Conservation (phyloP, 1,284 basidiomycete species). For the Amylostereum areolatum region DNA sequence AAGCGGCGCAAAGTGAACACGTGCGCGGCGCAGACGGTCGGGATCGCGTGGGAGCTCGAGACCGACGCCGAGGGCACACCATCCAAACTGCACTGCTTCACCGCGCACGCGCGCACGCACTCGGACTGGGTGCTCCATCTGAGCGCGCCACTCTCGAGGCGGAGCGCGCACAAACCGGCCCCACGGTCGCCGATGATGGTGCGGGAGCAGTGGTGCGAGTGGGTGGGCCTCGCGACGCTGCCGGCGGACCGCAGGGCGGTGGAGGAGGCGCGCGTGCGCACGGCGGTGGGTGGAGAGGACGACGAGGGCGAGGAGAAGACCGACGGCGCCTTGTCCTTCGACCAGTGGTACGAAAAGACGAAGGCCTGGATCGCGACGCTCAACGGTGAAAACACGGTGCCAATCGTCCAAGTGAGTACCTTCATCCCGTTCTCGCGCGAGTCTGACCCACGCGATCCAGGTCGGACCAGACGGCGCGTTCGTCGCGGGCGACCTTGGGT, state of each 20-base stretch:
- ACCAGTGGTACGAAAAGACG: neutral
- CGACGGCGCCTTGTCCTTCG: neutral
- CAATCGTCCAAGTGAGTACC: constrained; percentile 1
- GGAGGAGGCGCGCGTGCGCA: too few relatives aligned
- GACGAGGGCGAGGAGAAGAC: neutral
- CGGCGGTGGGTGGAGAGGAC: too few relatives aligned
- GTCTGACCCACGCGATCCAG: neutral
- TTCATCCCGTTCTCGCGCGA: neutral
- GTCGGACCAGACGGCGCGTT: constrained; percentile 3
- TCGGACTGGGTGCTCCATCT: neutral
- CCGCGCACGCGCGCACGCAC: neutral
- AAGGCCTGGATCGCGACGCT: neutral
- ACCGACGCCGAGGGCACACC: neutral
- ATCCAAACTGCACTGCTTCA: neutral
- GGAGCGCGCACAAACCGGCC: too few relatives aligned
- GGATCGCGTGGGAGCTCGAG: constrained; percentile 8
- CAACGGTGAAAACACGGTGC: neutral
- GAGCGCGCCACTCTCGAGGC: neutral
- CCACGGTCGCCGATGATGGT: neutral
- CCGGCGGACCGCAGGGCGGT: neutral
- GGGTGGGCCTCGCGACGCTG: neutral
- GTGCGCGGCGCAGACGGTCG: neutral
- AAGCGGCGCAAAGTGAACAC: constrained; percentile 5
- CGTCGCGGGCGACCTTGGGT: constrained; percentile 5
- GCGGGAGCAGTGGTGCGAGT: neutral